Evolutionary conservation across 2,329 filamentous ascomycete species (phyloP).

Genomic region (Ceratocystis cubensis): DNA sequence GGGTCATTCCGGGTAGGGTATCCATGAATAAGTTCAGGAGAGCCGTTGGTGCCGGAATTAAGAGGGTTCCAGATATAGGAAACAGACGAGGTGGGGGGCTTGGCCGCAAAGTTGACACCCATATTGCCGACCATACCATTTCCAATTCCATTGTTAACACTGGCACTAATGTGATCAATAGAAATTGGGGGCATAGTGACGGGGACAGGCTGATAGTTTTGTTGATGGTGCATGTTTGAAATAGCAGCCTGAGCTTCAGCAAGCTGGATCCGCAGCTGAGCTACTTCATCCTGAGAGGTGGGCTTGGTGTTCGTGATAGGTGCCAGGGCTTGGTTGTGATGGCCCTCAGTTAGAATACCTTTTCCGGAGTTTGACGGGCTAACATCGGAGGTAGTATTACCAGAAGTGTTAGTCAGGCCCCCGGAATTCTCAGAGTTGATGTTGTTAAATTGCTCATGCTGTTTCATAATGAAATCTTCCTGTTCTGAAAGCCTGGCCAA

Average conservation of each 20-base stretch:
- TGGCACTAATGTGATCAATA: not conserved
- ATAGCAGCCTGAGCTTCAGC: conserved; percentile 48
- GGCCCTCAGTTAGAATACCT: not conserved
- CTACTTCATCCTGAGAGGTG: conserved; percentile 45
- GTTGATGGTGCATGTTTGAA: conserved; percentile 9
- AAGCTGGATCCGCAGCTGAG: conserved; percentile 55
- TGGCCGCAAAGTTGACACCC: not conserved
- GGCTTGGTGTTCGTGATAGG: not conserved
- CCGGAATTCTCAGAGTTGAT: conserved; percentile 28
- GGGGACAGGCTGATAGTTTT: conserved; percentile 22
- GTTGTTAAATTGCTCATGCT: conserved; percentile 41
- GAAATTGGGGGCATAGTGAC: not conserved
- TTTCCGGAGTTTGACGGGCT: conserved; percentile 1
- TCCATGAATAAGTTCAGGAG: conserved; percentile 4
- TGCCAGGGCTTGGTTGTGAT: conserved; percentile 3
- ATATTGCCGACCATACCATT: not conserved
- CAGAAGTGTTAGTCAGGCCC: not conserved
- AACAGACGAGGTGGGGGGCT: not conserved
- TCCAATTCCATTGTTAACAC: not conserved
- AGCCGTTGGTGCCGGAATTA: not conserved
- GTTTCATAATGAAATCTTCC: conserved; percentile 38
- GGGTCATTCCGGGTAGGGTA: not conserved
- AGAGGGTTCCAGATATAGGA: conserved; percentile 1
- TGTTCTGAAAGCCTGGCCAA: conserved; percentile 64
- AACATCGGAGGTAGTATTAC: conserved; percentile 1